A percentile compares a stretch with the other conserved stretches of the same genome.
phyloP scores from a whole-genome alignment of 2,329 filamentous ascomycete genomes.

The Fusarium sp. region DNA sequence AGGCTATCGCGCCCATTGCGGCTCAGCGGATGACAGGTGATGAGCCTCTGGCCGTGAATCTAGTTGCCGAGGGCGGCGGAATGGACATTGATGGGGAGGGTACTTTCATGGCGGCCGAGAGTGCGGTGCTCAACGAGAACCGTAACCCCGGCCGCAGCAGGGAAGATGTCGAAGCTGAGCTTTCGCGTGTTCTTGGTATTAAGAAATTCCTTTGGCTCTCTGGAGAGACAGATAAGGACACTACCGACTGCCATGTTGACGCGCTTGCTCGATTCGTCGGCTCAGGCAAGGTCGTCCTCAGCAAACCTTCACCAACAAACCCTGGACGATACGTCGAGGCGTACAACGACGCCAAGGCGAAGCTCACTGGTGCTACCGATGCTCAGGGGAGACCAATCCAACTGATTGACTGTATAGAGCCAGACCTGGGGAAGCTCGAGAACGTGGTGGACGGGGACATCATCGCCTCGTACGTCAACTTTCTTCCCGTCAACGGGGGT shows the following conservation, averaged over 20 bases:
- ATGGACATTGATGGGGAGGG: neutral
- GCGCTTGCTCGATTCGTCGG: neutral
- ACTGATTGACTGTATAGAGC: neutral
- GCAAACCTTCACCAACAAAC: neutral
- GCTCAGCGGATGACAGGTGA: neutral
- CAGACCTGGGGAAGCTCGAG: neutral
- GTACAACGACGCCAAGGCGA: neutral
- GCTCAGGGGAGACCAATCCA: neutral
- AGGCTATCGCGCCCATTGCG: neutral
- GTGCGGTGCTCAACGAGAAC: neutral
- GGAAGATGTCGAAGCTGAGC: neutral
- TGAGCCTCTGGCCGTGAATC: neutral
- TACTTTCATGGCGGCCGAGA: neutral
- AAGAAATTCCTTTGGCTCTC: neutral
- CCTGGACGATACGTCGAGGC: neutral
- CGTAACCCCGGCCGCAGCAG: neutral
- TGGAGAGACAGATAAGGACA: neutral
- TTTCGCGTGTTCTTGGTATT: neutral
- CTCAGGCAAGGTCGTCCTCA: neutral
- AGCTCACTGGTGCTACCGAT: neutral
- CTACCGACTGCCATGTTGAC: neutral
- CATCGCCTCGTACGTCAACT: slow-evolving; percentile 2
- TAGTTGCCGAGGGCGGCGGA: neutral
- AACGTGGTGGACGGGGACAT: slow-evolving; percentile 1
- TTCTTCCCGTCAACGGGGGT: neutral